A percentile compares a stretch with the other conserved stretches of the same genome.
phyloP scores from a whole-genome alignment of 2,329 filamentous ascomycete genomes.

The Xylariaceae sp. region DNA sequence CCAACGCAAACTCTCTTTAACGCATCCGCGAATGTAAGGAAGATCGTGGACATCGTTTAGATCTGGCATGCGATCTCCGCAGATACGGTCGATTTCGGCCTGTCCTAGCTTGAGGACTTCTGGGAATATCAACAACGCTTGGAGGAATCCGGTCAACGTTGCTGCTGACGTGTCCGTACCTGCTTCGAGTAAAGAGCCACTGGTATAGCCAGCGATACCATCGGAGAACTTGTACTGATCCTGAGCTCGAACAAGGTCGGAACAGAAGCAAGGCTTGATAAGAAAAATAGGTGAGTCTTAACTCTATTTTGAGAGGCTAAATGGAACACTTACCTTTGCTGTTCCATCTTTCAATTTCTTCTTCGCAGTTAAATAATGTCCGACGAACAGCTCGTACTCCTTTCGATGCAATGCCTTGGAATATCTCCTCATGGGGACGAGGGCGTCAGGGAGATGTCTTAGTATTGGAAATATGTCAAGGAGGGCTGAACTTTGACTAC shows the following conservation, averaged over 20 bases:
- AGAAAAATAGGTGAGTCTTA: slow-evolving; percentile 1
- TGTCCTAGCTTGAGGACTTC: slow-evolving; percentile 38
- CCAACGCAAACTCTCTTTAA: slow-evolving; percentile 55
- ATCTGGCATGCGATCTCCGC: slow-evolving; percentile 50
- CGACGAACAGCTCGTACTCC: slow-evolving; percentile 50
- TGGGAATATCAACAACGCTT: slow-evolving; percentile 48
- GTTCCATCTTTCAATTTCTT: slow-evolving; percentile 38
- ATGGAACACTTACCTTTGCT: slow-evolving; percentile 25
- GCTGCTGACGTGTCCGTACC: slow-evolving; percentile 48
- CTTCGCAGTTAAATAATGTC: slow-evolving; percentile 50
- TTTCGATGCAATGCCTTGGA: slow-evolving; percentile 50
- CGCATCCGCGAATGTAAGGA: slow-evolving; percentile 51
- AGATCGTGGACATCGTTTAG: slow-evolving; percentile 49
- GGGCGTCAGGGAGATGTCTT: slow-evolving; percentile 50
- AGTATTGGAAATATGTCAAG: slow-evolving; percentile 55
- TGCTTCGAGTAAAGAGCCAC: slow-evolving; percentile 38
- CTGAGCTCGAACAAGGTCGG: slow-evolving; percentile 40
- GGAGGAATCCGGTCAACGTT: slow-evolving; percentile 45
- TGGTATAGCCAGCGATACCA: slow-evolving; percentile 42
- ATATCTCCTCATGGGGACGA: slow-evolving; percentile 46
- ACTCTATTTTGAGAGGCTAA: not conserved
- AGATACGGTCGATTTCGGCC: slow-evolving; percentile 47
- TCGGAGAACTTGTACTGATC: slow-evolving; percentile 43
- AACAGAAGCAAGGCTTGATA: slow-evolving; percentile 39
- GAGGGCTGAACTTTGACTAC: slow-evolving; percentile 44